Conservation (phyloP, 2,329 filamentous ascomycete species). For the Exophiala calicioides region DNA sequence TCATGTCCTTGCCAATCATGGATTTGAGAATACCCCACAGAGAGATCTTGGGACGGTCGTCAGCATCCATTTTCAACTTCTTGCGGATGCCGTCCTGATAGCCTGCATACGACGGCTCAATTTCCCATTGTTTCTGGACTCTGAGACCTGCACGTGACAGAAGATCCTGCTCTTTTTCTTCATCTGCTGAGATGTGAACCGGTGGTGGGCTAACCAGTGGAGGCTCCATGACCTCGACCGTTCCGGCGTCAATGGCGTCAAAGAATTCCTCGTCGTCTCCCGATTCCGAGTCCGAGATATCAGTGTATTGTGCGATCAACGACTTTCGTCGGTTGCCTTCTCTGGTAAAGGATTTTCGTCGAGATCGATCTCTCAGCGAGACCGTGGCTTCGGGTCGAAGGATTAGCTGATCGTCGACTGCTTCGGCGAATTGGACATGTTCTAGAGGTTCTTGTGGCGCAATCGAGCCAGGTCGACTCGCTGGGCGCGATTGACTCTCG, state of each 20-base stretch:
- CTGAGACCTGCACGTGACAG: constrained; percentile 44
- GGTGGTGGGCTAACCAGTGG: constrained; percentile 40
- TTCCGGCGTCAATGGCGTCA: constrained; percentile 90
- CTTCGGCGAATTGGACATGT: constrained; percentile 37
- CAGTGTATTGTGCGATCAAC: constrained; percentile 68
- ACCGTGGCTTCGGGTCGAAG: constrained; percentile 40
- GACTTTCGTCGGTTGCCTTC: constrained; percentile 61
- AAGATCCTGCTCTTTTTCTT: constrained; percentile 51
- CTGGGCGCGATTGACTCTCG: constrained; percentile 54
- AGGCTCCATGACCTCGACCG: constrained; percentile 73
- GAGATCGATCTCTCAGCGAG: constrained; percentile 18
- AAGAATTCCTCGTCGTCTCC: constrained; percentile 94
- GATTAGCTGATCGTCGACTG: constrained; percentile 37
- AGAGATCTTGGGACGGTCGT: constrained; percentile 89
- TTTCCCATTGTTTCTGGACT: constrained; percentile 58
- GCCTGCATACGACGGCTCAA: constrained; percentile 77
- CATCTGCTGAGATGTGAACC: constrained; percentile 30
- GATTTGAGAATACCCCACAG: constrained; percentile 98
- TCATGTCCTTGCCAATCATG: constrained; percentile 99
- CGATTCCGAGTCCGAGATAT: constrained; percentile 72
- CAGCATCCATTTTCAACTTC: constrained; percentile 82
- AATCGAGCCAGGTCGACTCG: constrained; percentile 40
- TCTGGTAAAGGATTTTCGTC: constrained; percentile 32
- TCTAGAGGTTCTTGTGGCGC: constrained; percentile 22
- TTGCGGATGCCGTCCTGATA: constrained; percentile 87